Evolutionary conservation across 2,329 filamentous ascomycete species (phyloP), one percentile per base, ranked within the genome.

Genomic region (Magnaporthiopsis poae): DNA sequence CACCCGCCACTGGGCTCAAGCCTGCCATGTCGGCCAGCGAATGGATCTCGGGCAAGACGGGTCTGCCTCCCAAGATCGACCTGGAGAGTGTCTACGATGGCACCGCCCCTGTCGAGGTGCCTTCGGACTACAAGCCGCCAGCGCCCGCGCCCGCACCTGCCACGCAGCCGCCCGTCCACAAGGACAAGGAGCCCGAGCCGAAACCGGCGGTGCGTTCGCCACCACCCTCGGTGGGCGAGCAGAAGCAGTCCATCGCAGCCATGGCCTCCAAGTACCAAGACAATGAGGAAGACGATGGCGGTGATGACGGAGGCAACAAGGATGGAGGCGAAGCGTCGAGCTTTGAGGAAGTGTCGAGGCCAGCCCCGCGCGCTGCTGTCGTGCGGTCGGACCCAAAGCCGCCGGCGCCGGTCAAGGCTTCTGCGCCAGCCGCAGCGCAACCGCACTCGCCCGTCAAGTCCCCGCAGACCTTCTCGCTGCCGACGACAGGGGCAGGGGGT

Each of bases 61-160:
- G 82, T 9, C 78, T 96, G 60, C 93, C 95, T 9, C 84, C 92
- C 68, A 98, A 96, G 84, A 93, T 99, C 74, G 94, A 95, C 71
- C 86, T 99, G 72, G 93, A 96, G 77, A 93, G 90, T 72, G 78
- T 98, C 63, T 98, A 96, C 77, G 92, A 96, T 60, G 93, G 93
- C 66, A 86, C 86, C 69, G 90, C 88, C 7, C 88, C 92, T 4
- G 87, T 90, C 72, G 92, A 96, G 78, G 84, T 96, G 25, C 75
- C 89, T 5, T 80, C 87, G 8, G 87, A 90, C 71, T 88, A 87
- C 76, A 90, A 88, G 76, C 81, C 88, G 31, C 75, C 79, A 64
- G 76, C 77, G 2, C 77, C 82, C 0, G 73, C 81, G 31, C 77
- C 83, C 31, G 73, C 78, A 46, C 76, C 78, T 15, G 46, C n/a